These are phyloP conservation scores for Boletales sp. DNA, from an alignment of 768 basidiomycete genomes.

Conservation along the genomic window DNA sequence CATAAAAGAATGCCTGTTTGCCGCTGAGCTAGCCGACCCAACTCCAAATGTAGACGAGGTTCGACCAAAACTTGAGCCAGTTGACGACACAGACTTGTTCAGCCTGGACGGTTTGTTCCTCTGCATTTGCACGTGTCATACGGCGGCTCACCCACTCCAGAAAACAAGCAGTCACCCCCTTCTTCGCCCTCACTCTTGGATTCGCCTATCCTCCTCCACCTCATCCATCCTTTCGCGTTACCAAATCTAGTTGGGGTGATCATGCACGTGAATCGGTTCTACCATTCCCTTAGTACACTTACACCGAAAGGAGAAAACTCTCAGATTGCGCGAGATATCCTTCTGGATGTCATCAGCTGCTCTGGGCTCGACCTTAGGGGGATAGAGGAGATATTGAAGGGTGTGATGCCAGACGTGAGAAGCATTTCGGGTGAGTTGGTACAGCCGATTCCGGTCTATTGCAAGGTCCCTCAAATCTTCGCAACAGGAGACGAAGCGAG, in stretches of 20 bases:
- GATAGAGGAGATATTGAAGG: conserved; percentile 46
- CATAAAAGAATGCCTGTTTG: conserved; percentile 48
- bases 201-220: conserved; percentile 49
- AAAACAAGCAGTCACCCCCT: conserved; percentile 6
- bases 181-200: conserved; percentile 27
- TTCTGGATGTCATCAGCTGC: conserved; percentile 59
- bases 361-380: conserved; percentile 61
- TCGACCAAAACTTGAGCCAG: conserved; percentile 25
- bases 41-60: conserved; percentile 9
- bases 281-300: conserved; percentile 48
- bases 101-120: conserved; percentile 20
- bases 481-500: conserved; percentile 47
- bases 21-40: conserved; percentile 23
- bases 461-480: not conserved
- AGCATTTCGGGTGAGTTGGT: conserved; percentile 23
- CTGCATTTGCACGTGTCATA: conserved; percentile 36
- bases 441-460: not conserved
- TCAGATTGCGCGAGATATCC: conserved; percentile 58
- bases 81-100: conserved; percentile 25
- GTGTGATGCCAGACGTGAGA: conserved; percentile 27
- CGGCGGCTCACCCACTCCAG: conserved; percentile 32
- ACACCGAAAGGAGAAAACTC: conserved; percentile 59
- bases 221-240: conserved; percentile 62
- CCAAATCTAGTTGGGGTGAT: conserved; percentile 47
- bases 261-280: conserved; percentile 56